Evolutionary conservation across 139 green algal species (phyloP), one percentile per base, ranked within the genome.

Genomic region (Tetradesmus lagerheimii): DNA sequence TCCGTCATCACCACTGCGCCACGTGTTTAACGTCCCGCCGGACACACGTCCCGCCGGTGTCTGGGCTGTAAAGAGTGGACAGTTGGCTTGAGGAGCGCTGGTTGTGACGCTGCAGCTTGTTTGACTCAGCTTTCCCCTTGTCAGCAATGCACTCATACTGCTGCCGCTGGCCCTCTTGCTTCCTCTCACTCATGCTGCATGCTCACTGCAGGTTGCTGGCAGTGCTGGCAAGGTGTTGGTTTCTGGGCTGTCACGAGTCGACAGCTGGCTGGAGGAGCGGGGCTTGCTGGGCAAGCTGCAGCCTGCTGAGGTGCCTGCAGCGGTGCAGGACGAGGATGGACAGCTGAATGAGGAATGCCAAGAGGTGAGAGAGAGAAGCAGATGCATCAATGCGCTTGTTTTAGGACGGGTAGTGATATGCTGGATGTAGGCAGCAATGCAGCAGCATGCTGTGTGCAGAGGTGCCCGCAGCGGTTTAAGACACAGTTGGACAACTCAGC

Each of bases 191-290:
- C 4, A 0, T 66, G 53, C 53, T 66, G 53, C 15, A 27, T 23
- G 0, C 25, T 3, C 4, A 27, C 31, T 80, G 39, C 87, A 91
- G 87, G 4, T 87, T 45, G 76, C 76, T 29, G 66, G 80, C 62
- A 15, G 29, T 4, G 62, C 76, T 20, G 83, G 89, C 29, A n/a
- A 20, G 2, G 47, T 45, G 0, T 6, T 93, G 76, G 77, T 87
- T 1, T 27, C 34, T 2, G 90, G 45, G 1, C 35, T 93, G 0
- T 86, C 43, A 0, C 41, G 37, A 0, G 37, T 92, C 41, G 92
- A 95, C 43, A 83, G 75, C 57, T 78, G 34, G n/a, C 89, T 95
- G 67, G 87, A 91, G 87, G 14, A 1, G 4, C 35, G 57, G 57
- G 23, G 20, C 12, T 23, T 71, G 57, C 57, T 71, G 57, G 57